These are phyloP conservation scores for Phytophthora citricola DNA, from an alignment of 352 stramenopile species.

Conservation along the genomic window DNA sequence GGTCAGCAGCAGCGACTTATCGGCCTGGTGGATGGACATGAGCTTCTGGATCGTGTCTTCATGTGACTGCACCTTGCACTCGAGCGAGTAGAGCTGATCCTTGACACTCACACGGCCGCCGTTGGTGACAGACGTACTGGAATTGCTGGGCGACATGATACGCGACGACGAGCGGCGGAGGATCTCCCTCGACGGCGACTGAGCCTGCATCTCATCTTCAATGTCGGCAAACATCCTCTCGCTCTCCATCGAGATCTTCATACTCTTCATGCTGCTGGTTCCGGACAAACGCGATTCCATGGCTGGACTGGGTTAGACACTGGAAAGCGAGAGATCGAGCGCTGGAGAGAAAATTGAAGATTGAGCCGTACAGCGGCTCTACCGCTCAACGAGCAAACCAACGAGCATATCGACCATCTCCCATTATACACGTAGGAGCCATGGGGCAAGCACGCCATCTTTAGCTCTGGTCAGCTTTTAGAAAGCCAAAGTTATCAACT, in stretches of 20 bases:
- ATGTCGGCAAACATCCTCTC: slow-evolving; percentile 84
- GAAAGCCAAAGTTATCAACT: slow-evolving; percentile 13
- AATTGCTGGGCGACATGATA: slow-evolving; percentile 65
- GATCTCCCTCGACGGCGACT: slow-evolving; percentile 64
- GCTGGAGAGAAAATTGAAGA: slow-evolving; percentile 35
- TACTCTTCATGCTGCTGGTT: slow-evolving; percentile 75
- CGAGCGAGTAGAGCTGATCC: slow-evolving; percentile 79
- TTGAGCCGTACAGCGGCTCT: slow-evolving; percentile 26
- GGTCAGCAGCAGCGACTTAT: slow-evolving; percentile 76
- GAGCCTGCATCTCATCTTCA: slow-evolving; percentile 66
- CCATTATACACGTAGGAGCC: neutral
- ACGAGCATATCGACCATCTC: slow-evolving; percentile 10
- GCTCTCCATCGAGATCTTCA: slow-evolving; percentile 86
- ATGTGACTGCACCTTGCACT: slow-evolving; percentile 82
- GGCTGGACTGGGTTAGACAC: neutral
- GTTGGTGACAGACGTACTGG: slow-evolving; percentile 38
- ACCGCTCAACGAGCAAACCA: slow-evolving; percentile 17
- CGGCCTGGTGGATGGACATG: slow-evolving; percentile 82
- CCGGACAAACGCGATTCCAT: slow-evolving; percentile 75
- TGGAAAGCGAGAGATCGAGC: slow-evolving; percentile 10
- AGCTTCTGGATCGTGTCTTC: slow-evolving; percentile 87
- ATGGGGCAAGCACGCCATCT: slow-evolving; percentile 4
- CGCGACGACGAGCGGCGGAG: slow-evolving; percentile 68
- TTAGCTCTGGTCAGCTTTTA: slow-evolving; percentile 7
- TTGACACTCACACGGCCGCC: slow-evolving; percentile 71